Evolutionary conservation across 495 filamentous ascomycete genomes (phyloP), one percentile per base, ranked within the genome.

Genomic region (Tuber melanosporum): DNA sequence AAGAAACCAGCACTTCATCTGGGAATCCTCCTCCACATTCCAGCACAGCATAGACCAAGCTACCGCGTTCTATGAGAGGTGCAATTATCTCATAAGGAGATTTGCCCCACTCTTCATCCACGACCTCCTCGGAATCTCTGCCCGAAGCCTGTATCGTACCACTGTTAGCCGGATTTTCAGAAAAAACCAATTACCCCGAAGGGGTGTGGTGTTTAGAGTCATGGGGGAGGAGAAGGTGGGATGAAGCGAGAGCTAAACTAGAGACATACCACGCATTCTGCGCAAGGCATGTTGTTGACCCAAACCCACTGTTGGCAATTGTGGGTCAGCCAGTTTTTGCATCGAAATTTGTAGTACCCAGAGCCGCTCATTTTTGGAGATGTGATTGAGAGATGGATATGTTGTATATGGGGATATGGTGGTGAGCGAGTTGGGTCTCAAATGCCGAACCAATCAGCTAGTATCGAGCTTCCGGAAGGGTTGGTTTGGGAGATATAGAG

Each of bases 291-390:
- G 77, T 87, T 85, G 79, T 91, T 90, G 62, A 89, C 86, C 80
- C 86, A 90, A 43, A 90, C 89, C 89, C 89, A 91, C 77, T 90
- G 87, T 3, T 84, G 85, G 80, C 89, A 91, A 81, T 90, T 86
- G 80, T 89, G 84, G 17, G 86, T 87, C 74, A 86, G 86, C 76
- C 87, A 90, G 84, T 90, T 85, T 82, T 89, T 91, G 87, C 89
- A 91, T 41, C 87, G 86, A 81, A 88, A 90, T 84, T 87, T 89
- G 82, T 89, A 90, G 79, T 86, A 90, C 74, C 89, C 89, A 79
- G 87, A 86, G 66, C 88, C 87, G 78, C 87, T 88, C 88, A 89
- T 90, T 69, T 69, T 70, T 87, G 83, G 72, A 62, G 69, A 72
- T n/a, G 47, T 71, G 5, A 36, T 46, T 72, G 41, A 41, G 32